phyloP scores from a whole-genome alignment of 2,329 filamentous ascomycete genomes.

The Rutstroemia sp. region DNA sequence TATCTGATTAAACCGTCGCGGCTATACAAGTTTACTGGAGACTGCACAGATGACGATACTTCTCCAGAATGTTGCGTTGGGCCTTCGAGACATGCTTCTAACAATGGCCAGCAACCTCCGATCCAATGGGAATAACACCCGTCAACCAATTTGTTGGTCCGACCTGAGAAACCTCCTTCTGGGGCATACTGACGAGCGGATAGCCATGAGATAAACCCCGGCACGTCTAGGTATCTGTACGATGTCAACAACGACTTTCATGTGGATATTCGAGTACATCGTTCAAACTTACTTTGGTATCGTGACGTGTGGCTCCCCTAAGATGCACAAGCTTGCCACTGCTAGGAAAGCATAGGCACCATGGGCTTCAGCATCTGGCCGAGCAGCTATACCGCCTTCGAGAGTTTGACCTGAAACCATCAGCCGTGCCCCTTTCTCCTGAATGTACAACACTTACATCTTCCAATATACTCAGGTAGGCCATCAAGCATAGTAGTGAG shows the following conservation, averaged over 20 bases:
- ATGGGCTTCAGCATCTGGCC: constrained; percentile 84
- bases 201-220: constrained; percentile 76
- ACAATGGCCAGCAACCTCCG: constrained; percentile 85
- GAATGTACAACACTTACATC: constrained; percentile 51
- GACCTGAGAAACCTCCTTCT: constrained; percentile 86
- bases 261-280: neutral
- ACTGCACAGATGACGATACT: constrained; percentile 12
- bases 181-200: constrained; percentile 83
- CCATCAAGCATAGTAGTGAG: constrained; percentile 60
- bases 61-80: neutral
- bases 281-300: constrained; percentile 56
- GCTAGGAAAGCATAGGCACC: constrained; percentile 96
- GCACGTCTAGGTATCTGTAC: constrained; percentile 65
- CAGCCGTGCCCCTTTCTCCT: neutral
- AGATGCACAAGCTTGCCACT: constrained; percentile 77
- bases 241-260: constrained; percentile 12
- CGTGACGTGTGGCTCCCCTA: constrained; percentile 69
- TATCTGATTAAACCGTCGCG: constrained; percentile 82
- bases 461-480: constrained; percentile 71
- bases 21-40: constrained; percentile 56
- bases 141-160: constrained; percentile 96
- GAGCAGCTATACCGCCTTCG: constrained; percentile 85
- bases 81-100: constrained; percentile 69
- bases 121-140: constrained; percentile 99
- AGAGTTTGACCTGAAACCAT: constrained; percentile 68